These are phyloP conservation scores for Calamus simplicifolius DNA, from an alignment of 176 grass and related monocot species.

Conservation along the genomic window DNA sequence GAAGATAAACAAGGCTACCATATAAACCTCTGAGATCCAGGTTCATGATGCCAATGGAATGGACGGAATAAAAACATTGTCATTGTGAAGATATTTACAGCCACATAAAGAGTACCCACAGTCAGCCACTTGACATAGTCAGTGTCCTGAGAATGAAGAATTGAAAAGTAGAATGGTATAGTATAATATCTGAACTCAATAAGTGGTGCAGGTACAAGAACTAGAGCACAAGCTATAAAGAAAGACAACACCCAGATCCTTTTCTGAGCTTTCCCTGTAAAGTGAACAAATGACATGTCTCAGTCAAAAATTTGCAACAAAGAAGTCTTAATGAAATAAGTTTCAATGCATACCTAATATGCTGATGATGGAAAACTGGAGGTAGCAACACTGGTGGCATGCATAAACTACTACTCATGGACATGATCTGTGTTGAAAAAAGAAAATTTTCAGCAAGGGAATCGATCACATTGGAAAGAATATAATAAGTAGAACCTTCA, in stretches of 20 bases:
- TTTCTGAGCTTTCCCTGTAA: slow-evolving; percentile 49
- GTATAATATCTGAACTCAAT: slow-evolving; percentile 98
- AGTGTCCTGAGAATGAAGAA: slow-evolving; percentile 58
- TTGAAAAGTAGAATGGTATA: slow-evolving; percentile 63
- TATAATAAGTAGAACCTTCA: too few relatives aligned
- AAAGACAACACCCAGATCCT: slow-evolving; percentile 72
- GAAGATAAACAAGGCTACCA: slow-evolving; percentile 35
- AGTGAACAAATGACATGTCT: slow-evolving; percentile 8
- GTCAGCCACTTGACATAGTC: slow-evolving; percentile 31
- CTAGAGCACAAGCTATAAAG: slow-evolving; percentile 52
- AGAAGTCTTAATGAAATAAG: slow-evolving; percentile 1
- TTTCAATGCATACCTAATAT: slow-evolving; percentile 42
- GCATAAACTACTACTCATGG: too few relatives aligned
- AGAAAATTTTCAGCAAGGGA: too few relatives aligned
- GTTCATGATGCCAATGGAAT: slow-evolving; percentile 75
- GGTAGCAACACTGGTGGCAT: too few relatives aligned
- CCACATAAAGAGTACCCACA: slow-evolving; percentile 39
- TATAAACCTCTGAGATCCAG: slow-evolving; percentile 74
- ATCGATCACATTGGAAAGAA: too few relatives aligned
- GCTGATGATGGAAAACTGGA: slow-evolving; percentile 66
- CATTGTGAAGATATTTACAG: slow-evolving; percentile 50
- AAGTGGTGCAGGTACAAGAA: slow-evolving; percentile 68
- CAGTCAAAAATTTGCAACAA: neutral
- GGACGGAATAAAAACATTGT: slow-evolving; percentile 65
- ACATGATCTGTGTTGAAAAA: too few relatives aligned